Percentiles rank a stretch among this genome's conserved stretches.
phyloP scores from a whole-genome alignment of 2,329 filamentous ascomycete species.

The Ilyonectria robusta region DNA sequence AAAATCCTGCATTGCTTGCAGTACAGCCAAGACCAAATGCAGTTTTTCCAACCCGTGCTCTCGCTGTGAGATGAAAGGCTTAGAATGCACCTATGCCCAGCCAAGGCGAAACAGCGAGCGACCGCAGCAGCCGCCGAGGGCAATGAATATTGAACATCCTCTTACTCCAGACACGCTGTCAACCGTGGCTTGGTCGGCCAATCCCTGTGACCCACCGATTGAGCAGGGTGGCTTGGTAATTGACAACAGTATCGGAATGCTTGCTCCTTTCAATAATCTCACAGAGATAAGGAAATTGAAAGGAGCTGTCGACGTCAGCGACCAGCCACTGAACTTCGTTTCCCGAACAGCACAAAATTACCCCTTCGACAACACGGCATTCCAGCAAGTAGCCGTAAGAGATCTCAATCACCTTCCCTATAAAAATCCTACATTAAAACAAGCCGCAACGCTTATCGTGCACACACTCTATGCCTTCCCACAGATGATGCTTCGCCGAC shows the following conservation, averaged over 20 bases:
- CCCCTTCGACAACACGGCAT: neutral
- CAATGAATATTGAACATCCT: neutral
- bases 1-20: constrained; percentile 42
- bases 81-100: constrained; percentile 35
- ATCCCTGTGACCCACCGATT: neutral
- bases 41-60: constrained; percentile 42
- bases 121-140: neutral
- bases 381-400: neutral
- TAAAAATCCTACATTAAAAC: constrained; percentile 20
- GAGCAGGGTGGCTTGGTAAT: neutral
- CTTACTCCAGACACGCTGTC: neutral
- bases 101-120: neutral
- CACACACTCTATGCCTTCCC: constrained; percentile 48
- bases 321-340: neutral
- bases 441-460: constrained; percentile 42
- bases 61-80: constrained; percentile 32
- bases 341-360: constrained; percentile 6
- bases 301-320: neutral
- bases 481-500: constrained; percentile 50
- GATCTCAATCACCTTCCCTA: constrained; percentile 36
- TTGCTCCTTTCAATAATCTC: neutral
- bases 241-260: neutral
- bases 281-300: neutral
- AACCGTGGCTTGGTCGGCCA: neutral
- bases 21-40: constrained; percentile 43